These are phyloP conservation scores for Globisporangium mamillatum DNA, from an alignment of 352 stramenopile species.

Conservation along the genomic window DNA sequence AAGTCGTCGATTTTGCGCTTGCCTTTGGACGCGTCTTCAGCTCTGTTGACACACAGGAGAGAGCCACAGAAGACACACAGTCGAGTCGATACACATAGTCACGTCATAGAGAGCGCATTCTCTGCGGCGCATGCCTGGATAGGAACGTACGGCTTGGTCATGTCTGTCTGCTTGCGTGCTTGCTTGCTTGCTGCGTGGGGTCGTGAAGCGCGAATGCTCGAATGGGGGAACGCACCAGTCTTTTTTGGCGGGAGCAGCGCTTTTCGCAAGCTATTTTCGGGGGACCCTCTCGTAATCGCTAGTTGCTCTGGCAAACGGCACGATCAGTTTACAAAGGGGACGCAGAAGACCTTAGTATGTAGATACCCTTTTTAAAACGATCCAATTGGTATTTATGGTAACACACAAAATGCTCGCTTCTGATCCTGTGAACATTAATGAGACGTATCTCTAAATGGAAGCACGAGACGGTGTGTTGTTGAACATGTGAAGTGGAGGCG, in stretches of 20 bases:
- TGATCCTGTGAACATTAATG: background rate
- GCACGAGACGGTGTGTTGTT: background rate
- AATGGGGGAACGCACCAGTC: constrained; percentile 10
- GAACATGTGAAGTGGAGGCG: background rate
- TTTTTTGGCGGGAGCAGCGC: background rate
- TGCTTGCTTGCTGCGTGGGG: background rate
- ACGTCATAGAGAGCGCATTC: background rate
- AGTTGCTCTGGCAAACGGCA: background rate
- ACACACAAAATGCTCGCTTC: too few relatives aligned
- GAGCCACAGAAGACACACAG: background rate
- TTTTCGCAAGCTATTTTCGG: background rate
- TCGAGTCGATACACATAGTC: background rate
- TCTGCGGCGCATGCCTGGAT: background rate
- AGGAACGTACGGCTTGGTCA: constrained; percentile 36
- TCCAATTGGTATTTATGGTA: too few relatives aligned
- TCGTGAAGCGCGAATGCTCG: constrained; percentile 4
- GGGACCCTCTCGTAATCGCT: constrained; percentile 1
- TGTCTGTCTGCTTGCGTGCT: background rate
- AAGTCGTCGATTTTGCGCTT: constrained; percentile 46
- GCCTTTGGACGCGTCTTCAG: constrained; percentile 31
- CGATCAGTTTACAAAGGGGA: background rate
- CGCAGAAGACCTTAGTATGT: background rate
- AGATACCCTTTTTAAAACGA: background rate
- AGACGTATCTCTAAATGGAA: background rate
- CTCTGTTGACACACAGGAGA: constrained; percentile 17